phyloP scores from a whole-genome alignment of 169 alveolate genomes.

The Plasmodium gonderi region DNA sequence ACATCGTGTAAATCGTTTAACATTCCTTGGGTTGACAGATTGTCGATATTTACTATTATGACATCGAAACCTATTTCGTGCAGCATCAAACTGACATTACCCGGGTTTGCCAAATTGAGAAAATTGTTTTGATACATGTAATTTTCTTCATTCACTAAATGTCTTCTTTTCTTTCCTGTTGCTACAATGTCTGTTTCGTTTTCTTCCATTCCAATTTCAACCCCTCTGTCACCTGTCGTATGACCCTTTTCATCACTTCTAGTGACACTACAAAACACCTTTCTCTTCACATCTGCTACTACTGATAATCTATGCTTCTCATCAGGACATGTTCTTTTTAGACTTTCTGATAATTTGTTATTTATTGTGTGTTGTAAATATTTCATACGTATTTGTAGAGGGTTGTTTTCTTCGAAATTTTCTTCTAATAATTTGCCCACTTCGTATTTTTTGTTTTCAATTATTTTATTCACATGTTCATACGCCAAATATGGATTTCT shows the following conservation, averaged over 20 bases:
- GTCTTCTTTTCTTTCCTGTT: neutral
- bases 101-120: constrained; percentile 59
- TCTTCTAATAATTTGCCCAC: constrained; percentile 69
- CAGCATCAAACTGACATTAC: constrained; percentile 39
- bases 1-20: constrained; percentile 77
- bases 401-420: constrained; percentile 38
- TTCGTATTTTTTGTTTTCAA: constrained; percentile 75
- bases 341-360: constrained; percentile 84
- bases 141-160: neutral
- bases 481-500: constrained; percentile 70
- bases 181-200: constrained; percentile 41
- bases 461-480: constrained; percentile 58
- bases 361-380: constrained; percentile 83
- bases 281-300: constrained; percentile 85
- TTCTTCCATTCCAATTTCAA: constrained; percentile 78
- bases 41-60: constrained; percentile 82
- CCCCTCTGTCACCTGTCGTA: neutral
- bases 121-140: constrained; percentile 51
- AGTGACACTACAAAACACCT: constrained; percentile 41
- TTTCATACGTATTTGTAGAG: constrained; percentile 78
- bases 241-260: neutral
- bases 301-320: constrained; percentile 80
- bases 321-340: constrained; percentile 76
- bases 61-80: constrained; percentile 82
- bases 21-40: constrained; percentile 78